Conservation (phyloP, 1,284 basidiomycete species). For the Malassezia sp. region DNA sequence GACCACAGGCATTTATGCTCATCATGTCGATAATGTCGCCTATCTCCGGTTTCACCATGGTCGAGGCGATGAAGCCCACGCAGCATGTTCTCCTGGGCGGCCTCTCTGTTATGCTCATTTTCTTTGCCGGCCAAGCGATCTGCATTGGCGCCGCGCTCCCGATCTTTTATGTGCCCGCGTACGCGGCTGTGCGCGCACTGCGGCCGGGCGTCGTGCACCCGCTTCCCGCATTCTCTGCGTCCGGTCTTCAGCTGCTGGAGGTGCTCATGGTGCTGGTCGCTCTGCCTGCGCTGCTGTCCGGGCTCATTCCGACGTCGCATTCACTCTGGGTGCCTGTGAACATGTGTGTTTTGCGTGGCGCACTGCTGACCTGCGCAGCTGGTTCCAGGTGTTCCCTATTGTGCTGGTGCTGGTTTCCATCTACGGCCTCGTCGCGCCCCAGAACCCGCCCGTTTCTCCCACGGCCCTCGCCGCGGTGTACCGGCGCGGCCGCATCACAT, state of each 20-base stretch:
- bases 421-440: neutral
- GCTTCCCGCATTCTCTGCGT: constrained; percentile 4
- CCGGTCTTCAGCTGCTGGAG: neutral
- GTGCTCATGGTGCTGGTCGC: neutral
- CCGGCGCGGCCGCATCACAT: neutral
- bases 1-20: constrained; percentile 11
- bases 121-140: constrained; percentile 9
- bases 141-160: constrained; percentile 15
- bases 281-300: neutral
- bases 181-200: constrained; percentile 5
- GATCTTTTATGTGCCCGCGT: constrained; percentile 8
- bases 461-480: constrained; percentile 3
- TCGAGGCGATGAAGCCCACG: constrained; percentile 11
- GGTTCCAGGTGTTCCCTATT: constrained; percentile 14
- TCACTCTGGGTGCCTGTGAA: constrained; percentile 2
- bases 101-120: constrained; percentile 6
- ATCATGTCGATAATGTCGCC: constrained; percentile 8
- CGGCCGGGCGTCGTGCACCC: constrained; percentile 5
- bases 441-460: constrained; percentile 1
- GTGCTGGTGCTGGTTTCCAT: neutral
- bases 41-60: neutral
- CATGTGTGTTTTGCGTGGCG: too few relatives aligned
- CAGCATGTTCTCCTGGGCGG: constrained; percentile 2
- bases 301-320: constrained; percentile 3
- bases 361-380: too few relatives aligned